Base-by-base conservation (phyloP, 192 early-diverging fungal genomes). In the Kappamyces sp. region DNA sequence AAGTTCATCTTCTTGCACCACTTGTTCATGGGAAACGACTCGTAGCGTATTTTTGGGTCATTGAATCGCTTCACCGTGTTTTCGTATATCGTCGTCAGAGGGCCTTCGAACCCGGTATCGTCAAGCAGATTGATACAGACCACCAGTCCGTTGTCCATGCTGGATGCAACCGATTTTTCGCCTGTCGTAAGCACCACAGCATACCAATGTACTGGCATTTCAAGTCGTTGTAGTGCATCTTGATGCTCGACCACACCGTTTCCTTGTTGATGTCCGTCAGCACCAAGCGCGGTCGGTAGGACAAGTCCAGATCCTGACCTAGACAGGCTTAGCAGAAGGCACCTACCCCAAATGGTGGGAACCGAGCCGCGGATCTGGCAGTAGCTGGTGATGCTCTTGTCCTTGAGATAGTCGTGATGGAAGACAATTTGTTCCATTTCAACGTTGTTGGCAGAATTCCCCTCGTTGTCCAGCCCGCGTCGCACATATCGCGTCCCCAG, bases 361-460 rank as follows among this genome's bases (percentile, higher is more conserved):
- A 66, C 79, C 30, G 71, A 74, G 4, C 79, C 79, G 7, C 79
- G 66, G 38, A 78, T n/a, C 55, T 81, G 79, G 7, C 71, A 68
- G 54, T 62, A 81, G 2, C 72, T 49, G 15, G 65, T 45, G 50
- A 81, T 66, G 5, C 51, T 59, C 14, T 66, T 50, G 54, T 71
- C 58, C 5, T 35, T 45, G 39, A 50, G 49, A 54, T 66, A 74
- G 52, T 81, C 74, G 54, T 78, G 66, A 45, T 74, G 60, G 42
- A 69, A 78, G 3, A 78, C 71, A 60, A 81, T 76, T 60, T 81
- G 79, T 57, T 81, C 79, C 79, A 81, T 81, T 45, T 81, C 79
- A 8, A 81, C 75, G 34, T 66, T 67, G 58, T 81, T 81, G 42
- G 76, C 73, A 3, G 73, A 67, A 48, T 81, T 75, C 22, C 79